Evolutionary conservation across 805 yeast species (phyloP).

Genomic region (Candida vartiovaarae): DNA sequence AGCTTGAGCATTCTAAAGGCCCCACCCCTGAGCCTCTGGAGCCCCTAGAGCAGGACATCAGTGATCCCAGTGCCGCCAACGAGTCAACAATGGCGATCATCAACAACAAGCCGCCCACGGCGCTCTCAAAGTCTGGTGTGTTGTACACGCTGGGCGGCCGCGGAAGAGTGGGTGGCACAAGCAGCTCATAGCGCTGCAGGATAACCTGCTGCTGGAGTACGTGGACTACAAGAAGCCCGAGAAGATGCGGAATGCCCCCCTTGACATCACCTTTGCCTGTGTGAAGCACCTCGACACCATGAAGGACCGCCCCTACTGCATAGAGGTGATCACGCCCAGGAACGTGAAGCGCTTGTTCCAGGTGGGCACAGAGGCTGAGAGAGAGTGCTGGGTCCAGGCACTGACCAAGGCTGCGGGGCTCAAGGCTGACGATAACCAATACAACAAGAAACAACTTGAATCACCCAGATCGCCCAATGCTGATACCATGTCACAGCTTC

Average conservation of each 20-base stretch:
- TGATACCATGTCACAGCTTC: background rate
- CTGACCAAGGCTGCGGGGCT: slow-evolving; percentile 46
- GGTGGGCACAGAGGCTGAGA: slow-evolving; percentile 61
- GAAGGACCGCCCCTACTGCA: slow-evolving; percentile 40
- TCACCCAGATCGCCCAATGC: background rate
- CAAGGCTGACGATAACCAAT: slow-evolving; percentile 17
- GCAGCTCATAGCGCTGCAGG: slow-evolving; percentile 72
- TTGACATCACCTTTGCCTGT: slow-evolving; percentile 63
- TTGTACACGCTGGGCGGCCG: slow-evolving; percentile 12
- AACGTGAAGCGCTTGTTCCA: slow-evolving; percentile 67
- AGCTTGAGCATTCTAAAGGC: background rate
- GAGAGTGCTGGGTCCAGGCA: slow-evolving; percentile 60
- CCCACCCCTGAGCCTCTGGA: background rate
- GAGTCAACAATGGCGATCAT: background rate
- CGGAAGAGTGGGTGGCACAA: slow-evolving; percentile 62
- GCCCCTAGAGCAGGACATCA: background rate
- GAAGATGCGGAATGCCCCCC: slow-evolving; percentile 54
- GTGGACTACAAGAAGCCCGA: slow-evolving; percentile 74
- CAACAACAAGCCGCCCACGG: background rate
- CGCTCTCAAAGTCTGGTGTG: slow-evolving; percentile 3
- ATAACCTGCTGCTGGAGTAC: slow-evolving; percentile 64
- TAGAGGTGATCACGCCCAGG: slow-evolving; percentile 67
- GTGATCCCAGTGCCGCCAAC: background rate
- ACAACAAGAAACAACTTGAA: background rate
- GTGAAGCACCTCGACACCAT: slow-evolving; percentile 36